These are phyloP conservation scores for Pyricularia sp. DNA, from an alignment of 2,329 filamentous ascomycete genomes.

Conservation along the genomic window DNA sequence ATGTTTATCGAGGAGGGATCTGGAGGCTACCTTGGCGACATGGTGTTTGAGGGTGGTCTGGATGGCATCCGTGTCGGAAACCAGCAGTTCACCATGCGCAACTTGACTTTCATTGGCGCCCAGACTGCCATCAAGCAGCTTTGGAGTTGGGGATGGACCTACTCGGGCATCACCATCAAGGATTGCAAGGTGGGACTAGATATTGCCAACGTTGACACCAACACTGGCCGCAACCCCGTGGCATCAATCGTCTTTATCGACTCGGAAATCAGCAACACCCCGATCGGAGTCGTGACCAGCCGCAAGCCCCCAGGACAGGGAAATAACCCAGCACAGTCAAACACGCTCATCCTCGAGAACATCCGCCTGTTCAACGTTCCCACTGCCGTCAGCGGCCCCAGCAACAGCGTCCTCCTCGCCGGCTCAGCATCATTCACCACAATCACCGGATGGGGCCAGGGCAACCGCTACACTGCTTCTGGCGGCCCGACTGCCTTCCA, in stretches of 20 bases:
- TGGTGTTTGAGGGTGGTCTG: constrained; percentile 61
- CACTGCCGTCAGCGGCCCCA: constrained; percentile 33
- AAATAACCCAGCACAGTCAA: constrained; percentile 27
- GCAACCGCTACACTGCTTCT: constrained; percentile 48
- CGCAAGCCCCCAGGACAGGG: constrained; percentile 20
- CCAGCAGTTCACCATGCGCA: constrained; percentile 64
- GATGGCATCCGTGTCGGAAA: constrained; percentile 50
- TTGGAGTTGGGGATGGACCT: constrained; percentile 72
- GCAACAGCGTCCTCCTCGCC: constrained; percentile 39
- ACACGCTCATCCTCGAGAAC: constrained; percentile 39
- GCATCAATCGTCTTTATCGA: constrained; percentile 71
- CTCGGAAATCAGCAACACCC: constrained; percentile 61
- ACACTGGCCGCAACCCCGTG: constrained; percentile 47
- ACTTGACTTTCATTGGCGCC: constrained; percentile 55
- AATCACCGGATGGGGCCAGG: constrained; percentile 58
- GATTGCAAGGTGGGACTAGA: constrained; percentile 58
- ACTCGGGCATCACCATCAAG: constrained; percentile 55
- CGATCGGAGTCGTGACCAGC: constrained; percentile 63
- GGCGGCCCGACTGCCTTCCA: constrained; percentile 32
- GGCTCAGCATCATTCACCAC: constrained; percentile 40
- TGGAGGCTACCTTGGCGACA: constrained; percentile 59
- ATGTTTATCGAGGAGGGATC: constrained; percentile 55
- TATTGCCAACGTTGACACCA: constrained; percentile 40
- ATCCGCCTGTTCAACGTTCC: constrained; percentile 30
- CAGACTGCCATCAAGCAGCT: constrained; percentile 61